Conservation (phyloP, 352 stramenopile species). For the Phytophthora ramorum region DNA sequence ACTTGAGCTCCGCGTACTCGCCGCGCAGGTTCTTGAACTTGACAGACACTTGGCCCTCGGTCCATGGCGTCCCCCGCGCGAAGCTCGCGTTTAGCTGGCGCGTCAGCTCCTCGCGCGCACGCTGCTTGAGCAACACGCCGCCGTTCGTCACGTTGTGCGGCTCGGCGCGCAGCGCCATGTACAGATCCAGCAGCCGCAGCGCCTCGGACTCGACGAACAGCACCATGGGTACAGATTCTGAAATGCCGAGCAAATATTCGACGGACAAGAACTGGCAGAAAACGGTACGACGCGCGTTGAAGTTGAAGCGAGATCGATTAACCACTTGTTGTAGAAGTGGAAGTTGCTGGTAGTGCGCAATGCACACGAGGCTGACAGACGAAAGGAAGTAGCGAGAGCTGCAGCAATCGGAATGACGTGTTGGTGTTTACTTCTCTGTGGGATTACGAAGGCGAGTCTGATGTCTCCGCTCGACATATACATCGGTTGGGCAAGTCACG, state of each 20-base stretch:
- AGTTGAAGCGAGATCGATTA: conserved; percentile 7
- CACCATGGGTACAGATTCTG: conserved; percentile 42
- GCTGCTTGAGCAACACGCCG: conserved; percentile 55
- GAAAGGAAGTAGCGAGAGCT: no score
- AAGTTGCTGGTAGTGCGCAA: no score
- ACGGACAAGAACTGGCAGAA: conserved; percentile 2
- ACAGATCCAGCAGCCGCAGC: conserved; percentile 59
- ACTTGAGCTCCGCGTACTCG: conserved; percentile 58
- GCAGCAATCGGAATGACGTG: no score
- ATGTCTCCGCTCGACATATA: no score
- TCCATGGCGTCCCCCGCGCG: conserved; percentile 45
- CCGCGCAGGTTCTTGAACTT: conserved; percentile 76
- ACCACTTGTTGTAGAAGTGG: background rate
- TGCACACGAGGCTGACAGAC: no score
- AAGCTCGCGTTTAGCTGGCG: conserved; percentile 52
- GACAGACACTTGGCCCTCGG: conserved; percentile 60
- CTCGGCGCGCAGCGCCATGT: conserved; percentile 44
- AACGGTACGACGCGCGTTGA: conserved; percentile 5
- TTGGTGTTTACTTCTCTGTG: no score
- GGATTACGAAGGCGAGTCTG: no score
- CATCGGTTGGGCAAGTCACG: no score
- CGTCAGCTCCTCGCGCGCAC: conserved; percentile 54
- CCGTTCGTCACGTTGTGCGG: conserved; percentile 54
- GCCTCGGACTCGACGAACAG: conserved; percentile 63
- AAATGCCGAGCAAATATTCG: background rate